Evolutionary conservation across 345 rosid species (phyloP), one percentile per base, ranked within the genome.

Genomic region (Balakata baccata): DNA sequence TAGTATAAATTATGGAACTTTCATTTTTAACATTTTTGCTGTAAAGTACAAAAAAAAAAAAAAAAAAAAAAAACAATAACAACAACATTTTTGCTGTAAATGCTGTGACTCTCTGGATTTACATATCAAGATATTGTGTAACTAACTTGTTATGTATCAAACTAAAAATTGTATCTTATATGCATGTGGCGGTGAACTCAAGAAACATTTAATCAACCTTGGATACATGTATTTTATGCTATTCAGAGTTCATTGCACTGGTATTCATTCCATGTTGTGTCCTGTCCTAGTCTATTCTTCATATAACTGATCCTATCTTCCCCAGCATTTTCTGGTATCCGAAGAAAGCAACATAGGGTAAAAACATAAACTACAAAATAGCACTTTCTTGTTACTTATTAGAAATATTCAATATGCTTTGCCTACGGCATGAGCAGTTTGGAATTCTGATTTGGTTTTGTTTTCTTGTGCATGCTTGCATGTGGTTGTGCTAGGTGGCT

Each of bases 401-500:
- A 18, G 18, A 66, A 25, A 46, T 12, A 18, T 47, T 47, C 39
- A 22, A 8, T 46, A 11, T 66, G 11, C 70, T 14, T 47, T 47
- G 17, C 54, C 38, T 5, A 7, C n/a, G 34, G 34, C 25, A 11
- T 66, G n/a, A 22, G 53, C 47, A 22, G 23, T 6, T 9, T 67
- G 49, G 50, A 53, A 53, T 11, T 62, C 16, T 39, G 46, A 11
- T 63, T n/a, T 72, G 34, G 3, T 34, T 37, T 78, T 63, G 64
- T 56, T 75, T 78, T 12, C 14, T 29, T 41, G 53, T 65, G 73
- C 54, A 22, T 39, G 54, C 37, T 18, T 49, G 56, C 18, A 0
- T 49, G 39, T 17, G 22, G 11, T 37, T 76, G 22, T 41, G 58
- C 64, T 77, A 92, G 98, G 88, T 94, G 75, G 97, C 86, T 73